A percentile compares a stretch with the other conserved stretches of the same genome.
phyloP scores from a whole-genome alignment of 805 yeast genomes.

The Ogataea kodamae region DNA sequence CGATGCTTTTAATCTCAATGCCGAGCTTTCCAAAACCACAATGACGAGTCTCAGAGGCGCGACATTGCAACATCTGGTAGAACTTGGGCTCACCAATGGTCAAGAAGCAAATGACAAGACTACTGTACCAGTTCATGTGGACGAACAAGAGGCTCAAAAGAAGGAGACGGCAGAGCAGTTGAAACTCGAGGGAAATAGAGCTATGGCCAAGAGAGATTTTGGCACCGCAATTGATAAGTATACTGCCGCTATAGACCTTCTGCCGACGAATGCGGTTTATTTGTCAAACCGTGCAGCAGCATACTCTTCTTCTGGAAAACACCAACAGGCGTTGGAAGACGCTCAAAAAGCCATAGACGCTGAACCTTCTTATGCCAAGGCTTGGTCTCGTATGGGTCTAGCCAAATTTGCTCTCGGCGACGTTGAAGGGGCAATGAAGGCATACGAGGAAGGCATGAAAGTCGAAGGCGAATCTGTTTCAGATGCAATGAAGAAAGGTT shows the following conservation, averaged over 20 bases:
- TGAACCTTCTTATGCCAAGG: slow-evolving; percentile 83
- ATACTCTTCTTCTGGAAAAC: slow-evolving; percentile 71
- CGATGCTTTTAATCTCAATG: slow-evolving; percentile 66
- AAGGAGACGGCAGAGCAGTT: slow-evolving; percentile 76
- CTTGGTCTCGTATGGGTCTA: slow-evolving; percentile 90
- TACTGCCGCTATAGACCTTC: slow-evolving; percentile 70
- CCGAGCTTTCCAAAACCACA: slow-evolving; percentile 45
- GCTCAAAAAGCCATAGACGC: slow-evolving; percentile 76
- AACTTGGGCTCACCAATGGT: too few species aligned
- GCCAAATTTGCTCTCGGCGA: slow-evolving; percentile 96
- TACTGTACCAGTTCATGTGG: slow-evolving; percentile 43
- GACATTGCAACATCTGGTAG: too few species aligned
- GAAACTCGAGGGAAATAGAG: slow-evolving; percentile 85
- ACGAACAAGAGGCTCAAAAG: slow-evolving; percentile 48
- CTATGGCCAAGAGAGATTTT: slow-evolving; percentile 76
- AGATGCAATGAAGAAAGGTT: slow-evolving; percentile 89
- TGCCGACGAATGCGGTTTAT: slow-evolving; percentile 76
- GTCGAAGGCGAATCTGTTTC: slow-evolving; percentile 82
- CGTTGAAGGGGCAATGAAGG: slow-evolving; percentile 82
- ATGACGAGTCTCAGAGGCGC: too few species aligned
- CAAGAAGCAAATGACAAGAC: too few species aligned
- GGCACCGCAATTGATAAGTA: slow-evolving; percentile 71
- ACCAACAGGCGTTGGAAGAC: slow-evolving; percentile 75
- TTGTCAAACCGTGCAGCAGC: slow-evolving; percentile 97
- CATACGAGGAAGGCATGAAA: slow-evolving; percentile 83